phyloP scores from a whole-genome alignment of 441 rosid genomes.

The Macaranga tanarius region DNA sequence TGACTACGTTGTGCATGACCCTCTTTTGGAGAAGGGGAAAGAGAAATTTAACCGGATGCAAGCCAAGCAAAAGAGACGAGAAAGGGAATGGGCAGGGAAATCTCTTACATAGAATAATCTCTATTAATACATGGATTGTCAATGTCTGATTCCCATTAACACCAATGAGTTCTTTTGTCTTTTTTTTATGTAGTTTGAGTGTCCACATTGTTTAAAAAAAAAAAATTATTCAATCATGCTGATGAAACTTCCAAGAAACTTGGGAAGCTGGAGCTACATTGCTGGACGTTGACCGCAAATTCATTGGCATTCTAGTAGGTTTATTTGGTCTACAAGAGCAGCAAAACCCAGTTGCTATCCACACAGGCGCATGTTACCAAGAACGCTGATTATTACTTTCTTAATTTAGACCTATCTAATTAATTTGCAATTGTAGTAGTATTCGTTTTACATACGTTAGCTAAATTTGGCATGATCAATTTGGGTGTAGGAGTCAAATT shows the following conservation, averaged over 20 bases:
- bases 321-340: not conserved
- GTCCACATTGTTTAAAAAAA: not conserved
- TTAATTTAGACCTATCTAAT: not conserved
- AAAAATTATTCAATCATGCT: not conserved
- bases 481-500: not conserved
- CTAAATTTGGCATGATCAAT: not conserved
- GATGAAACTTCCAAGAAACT: constrained; percentile 1
- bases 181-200: constrained; percentile 1
- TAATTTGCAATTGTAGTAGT: not conserved
- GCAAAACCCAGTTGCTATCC: not conserved
- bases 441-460: constrained; percentile 10
- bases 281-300: not conserved
- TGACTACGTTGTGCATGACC: constrained; percentile 88
- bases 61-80: constrained; percentile 81
- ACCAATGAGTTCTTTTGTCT: constrained; percentile 9
- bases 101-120: constrained; percentile 62
- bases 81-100: constrained; percentile 89
- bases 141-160: constrained; percentile 10
- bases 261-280: constrained; percentile 11
- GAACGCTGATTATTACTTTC: not conserved
- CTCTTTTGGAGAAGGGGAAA: constrained; percentile 92
- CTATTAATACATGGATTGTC: not conserved
- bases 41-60: constrained; percentile 89
- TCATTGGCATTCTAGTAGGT: not conserved
- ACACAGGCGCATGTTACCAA: not conserved